Evolutionary conservation across 805 yeast genomes (phyloP), one percentile per base, ranked within the genome.

Genomic region (Pachysolen tannophilus): DNA sequence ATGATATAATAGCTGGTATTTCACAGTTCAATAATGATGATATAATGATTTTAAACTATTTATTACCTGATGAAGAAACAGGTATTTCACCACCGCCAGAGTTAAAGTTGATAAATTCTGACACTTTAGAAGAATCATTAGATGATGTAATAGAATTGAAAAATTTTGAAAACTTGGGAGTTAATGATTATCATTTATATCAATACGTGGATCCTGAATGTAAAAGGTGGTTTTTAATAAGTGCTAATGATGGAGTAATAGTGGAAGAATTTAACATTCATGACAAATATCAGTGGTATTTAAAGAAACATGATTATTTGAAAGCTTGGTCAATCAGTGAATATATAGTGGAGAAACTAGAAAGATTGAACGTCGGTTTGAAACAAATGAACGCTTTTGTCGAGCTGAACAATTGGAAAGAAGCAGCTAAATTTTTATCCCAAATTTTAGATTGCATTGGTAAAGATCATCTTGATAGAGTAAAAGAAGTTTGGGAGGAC

Each of bases 281-380:
- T 20, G 97, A 88, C 51, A 73, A 80, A 39, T 68, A 79, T 30
- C 61, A 74, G 4, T 90, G 97, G 96, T 80, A 66, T 39, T 39
- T 75, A 3, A 74, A 74, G 1, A 69, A 62, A 26, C 66, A 67
- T 2, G 55, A 62, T 35, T 83, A 57, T 47, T 56, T 64, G 13
- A 77, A 77, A 28, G 97, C 97, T 0, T 90, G 95, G 94, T 66
- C 68, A 27, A 75, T 85, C 49, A 72, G 92, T 39, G 72, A 66
- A 32, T 71, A 69, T 43, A 60, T 83, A 42, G 60, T 80, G 2
- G 55, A 64, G 8, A 63, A 66, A 8, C 40, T 50, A 3, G 73
- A 74, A 40, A 56, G 90, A 33, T 53, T 80, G 8, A 18, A 16
- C 5, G 63, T 75, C 25, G 97, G 95, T 2, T 47, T 75, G 6